Base-by-base conservation (phyloP, 2,329 filamentous ascomycete genomes). In the Aureobasidium leucospermi region DNA sequence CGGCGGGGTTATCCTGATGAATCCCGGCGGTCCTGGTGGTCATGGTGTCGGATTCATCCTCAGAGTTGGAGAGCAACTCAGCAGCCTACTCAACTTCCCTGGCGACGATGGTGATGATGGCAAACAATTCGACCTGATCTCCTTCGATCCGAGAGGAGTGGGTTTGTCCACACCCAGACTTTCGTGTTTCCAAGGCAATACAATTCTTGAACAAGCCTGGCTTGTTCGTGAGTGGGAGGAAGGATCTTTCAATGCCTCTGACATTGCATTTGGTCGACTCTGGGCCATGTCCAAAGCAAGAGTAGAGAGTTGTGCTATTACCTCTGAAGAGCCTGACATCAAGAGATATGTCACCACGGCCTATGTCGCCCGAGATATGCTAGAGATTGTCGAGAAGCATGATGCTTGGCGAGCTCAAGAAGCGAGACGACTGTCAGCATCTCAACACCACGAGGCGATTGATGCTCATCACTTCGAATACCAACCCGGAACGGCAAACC, bases 1-100 rank as follows among this genome's bases (percentile, higher is more conserved):
- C 63, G 76, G 76, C 1, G 77, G 78, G 2, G 71, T 77, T 1
- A 71, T 81, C 31, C 55, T 81, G 6, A 68, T 78, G 7, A 81
- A 81, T 60, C 78, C 45, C n/a, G 64, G 67, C 39, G 77, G 77
- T 0, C 77, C 77, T 4, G 77, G 77, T n/a, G 74, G 71, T 11
- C 74, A 73, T 6, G 77, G 77, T 7, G 68, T 76, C 3, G 51
- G 36, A 0, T 49, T 38, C 6, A 13, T 36, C 6, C 31, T 49
- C 16, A 19, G 59, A 29, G 64, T 65, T 9, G 74, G 75, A 29
- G 66, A 65, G 19, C 62, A 70, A 56, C 49, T 77, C 3, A 74
- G 75, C 55, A 70, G 67, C 1, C 70, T 76, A 10, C 64, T 74
- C 1, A 73, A 75, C 48, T 68, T 74, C 1, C 49, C 41, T 4